Evolutionary conservation across 257 asterid species (phyloP), one percentile per base, ranked within the genome.

Genomic region (Voacanga thouarsii): DNA sequence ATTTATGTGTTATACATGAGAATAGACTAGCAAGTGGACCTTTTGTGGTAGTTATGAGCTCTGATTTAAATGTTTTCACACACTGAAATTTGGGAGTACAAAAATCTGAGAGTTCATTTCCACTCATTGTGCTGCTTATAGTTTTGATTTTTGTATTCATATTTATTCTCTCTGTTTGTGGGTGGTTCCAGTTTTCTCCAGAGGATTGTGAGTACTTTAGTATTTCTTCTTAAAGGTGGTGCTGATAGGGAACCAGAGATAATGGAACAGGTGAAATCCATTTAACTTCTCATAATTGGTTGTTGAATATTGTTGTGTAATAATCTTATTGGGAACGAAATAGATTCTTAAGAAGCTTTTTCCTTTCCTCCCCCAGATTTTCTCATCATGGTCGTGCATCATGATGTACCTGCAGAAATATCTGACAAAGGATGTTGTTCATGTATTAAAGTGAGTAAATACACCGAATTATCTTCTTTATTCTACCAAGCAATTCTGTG

Each of bases 241-340:
- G 98, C 93, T 79, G 98, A 95, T 75, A 91, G 87, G 90, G 98
- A 92, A 79, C 93, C 98, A 7, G 98, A 93, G 83, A 87, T 89
- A 83, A 89, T 95, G 63, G 94, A 90, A 89, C 94, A 93, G 96
- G 99, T 93, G 80, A 68, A 78, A 69, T 76, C 45, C 72, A 75
- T 63, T 53, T 24, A 11, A 71, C 73, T 80, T 68, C 72, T 41
- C 45, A 30, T 33, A n/a, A 6, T 49, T 18, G 72, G 80, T 44
- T 70, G 26, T 67, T 76, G 75, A 60, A 59, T 47, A 43, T 41
- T 78, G 75, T 74, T 41, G 50, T 65, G 14, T 79, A 37, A 26
- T 81, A 73, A 73, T 53, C n/a, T 63, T 75, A 47, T 63, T 79
- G 68, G 74, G 50, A 79, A 21, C 0, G 66, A 28, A 51, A 47